Base-by-base conservation (phyloP, 106 monocot genomes). In the Allium sativum region DNA sequence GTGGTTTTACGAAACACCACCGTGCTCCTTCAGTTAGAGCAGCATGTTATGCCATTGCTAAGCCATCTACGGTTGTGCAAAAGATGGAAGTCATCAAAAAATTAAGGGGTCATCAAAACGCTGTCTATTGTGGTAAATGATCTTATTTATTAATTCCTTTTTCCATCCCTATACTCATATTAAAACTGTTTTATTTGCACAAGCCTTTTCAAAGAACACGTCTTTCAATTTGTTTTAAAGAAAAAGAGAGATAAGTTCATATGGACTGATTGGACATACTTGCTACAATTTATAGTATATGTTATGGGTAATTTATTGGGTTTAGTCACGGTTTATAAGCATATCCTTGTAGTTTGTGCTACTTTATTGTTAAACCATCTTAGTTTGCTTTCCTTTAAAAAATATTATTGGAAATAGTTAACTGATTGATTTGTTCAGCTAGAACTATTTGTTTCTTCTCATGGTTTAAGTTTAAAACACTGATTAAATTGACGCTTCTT, bases 31-130 rank as follows among this genome's bases (percentile, higher is more conserved):
- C 96, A 61, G 58, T 91, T 66, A 84, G 84, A 61, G 96, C 96
- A 47, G 84, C 96, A 42, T 98, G 96, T 70, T 91, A 98, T 85
- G 87, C 88, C 46, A 88, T 98, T 70, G 91, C 96, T 19, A 98
- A 88, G 65, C 96, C 96, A 68, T 78, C 91, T 8, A 85, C 87
- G 55, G 70, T 98, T 62, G 87, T 98, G 43, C 82, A 85, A 64
- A 98, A 98, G 79, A 98, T 98, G 96, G 77, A 91, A 63, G 77
- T 84, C 18, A 98, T 82, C 52, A 91, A 75, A 72, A 98, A 78
- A 67, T 69, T 88, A 73, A 79, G 96, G 64, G 96, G 96, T 53
- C 96, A 98, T 66, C 87, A 77, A 21, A 98, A 98, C 78, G 84
- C 96, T 71, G 96, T 98, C 54, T 98, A 98, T 76, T 98, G 96